Conservation (phyloP, 768 basidiomycete genomes). For the Cubamyces lactineus region DNA sequence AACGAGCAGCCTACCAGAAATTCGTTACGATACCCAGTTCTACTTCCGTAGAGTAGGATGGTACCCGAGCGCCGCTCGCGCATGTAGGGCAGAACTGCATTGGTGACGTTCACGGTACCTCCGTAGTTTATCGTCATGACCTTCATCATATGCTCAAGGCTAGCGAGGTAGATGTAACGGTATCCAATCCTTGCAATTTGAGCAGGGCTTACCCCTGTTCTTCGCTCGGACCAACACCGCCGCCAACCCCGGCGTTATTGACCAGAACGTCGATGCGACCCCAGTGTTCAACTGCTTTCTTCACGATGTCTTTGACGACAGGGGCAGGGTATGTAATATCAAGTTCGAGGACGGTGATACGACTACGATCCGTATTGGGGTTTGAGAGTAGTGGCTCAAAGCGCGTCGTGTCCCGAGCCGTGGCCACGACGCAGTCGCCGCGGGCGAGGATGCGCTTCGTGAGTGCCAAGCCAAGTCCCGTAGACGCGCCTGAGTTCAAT, state of each 20-base stretch:
- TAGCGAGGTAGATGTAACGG: not conserved
- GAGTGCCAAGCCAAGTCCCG: conserved; percentile 33
- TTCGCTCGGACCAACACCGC: conserved; percentile 39
- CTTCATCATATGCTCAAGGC: conserved; percentile 32
- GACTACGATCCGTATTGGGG: conserved; percentile 34
- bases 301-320: conserved; percentile 37
- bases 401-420: conserved; percentile 1
- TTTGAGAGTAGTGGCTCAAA: conserved; percentile 16
- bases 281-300: conserved; percentile 36
- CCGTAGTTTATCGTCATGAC: conserved; percentile 44
- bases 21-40: conserved; percentile 38
- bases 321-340: conserved; percentile 52
- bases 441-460: conserved; percentile 31
- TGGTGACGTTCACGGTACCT: conserved; percentile 44
- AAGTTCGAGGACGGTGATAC: conserved; percentile 48
- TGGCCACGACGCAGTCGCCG: conserved; percentile 30
- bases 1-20: conserved; percentile 32
- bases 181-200: not conserved
- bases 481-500: conserved; percentile 27
- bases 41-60: conserved; percentile 39
- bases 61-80: conserved; percentile 36
- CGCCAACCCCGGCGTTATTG: conserved; percentile 49
- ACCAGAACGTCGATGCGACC: conserved; percentile 41
- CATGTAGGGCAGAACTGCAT: conserved; percentile 44
- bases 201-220: conserved; percentile 41